phyloP scores from a whole-genome alignment of 1,139 yeast species.

The Diutina mesorugosa region DNA sequence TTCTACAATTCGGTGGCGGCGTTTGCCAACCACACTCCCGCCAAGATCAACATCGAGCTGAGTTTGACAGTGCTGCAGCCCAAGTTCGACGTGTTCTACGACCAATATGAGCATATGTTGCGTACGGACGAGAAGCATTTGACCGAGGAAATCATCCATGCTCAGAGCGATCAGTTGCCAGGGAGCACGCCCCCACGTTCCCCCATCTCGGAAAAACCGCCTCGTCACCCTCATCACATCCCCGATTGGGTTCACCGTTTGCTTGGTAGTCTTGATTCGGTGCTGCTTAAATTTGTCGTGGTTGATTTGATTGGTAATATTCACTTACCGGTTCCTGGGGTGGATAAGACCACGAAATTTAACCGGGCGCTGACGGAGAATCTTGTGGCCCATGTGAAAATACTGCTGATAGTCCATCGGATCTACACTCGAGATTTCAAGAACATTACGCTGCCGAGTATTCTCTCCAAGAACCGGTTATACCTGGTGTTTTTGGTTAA shows the following conservation, averaged over 20 bases:
- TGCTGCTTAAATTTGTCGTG: neutral
- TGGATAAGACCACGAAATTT: neutral
- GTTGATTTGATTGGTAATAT: neutral
- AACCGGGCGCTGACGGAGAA: neutral
- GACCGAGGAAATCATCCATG: neutral
- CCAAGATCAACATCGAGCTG: conserved; percentile 9
- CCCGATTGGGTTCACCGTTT: neutral
- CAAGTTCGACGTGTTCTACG: conserved; percentile 23
- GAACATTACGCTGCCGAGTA: neutral
- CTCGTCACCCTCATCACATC: neutral
- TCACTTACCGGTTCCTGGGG: neutral
- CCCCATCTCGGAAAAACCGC: neutral
- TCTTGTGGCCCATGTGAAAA: neutral
- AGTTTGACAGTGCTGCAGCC: conserved; percentile 17
- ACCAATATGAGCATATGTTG: conserved; percentile 16
- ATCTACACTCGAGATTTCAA: neutral
- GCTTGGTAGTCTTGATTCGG: neutral
- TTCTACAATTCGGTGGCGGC: conserved; percentile 7
- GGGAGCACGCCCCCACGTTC: neutral
- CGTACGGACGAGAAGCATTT: conserved; percentile 2
- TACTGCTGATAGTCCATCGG: neutral
- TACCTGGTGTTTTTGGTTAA: conserved; percentile 16
- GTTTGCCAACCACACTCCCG: conserved; percentile 5
- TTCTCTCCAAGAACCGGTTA: conserved; percentile 3
- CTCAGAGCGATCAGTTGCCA: neutral